These are phyloP conservation scores for Pleurotus eryngii DNA, from an alignment of 768 basidiomycete genomes.

Conservation along the genomic window DNA sequence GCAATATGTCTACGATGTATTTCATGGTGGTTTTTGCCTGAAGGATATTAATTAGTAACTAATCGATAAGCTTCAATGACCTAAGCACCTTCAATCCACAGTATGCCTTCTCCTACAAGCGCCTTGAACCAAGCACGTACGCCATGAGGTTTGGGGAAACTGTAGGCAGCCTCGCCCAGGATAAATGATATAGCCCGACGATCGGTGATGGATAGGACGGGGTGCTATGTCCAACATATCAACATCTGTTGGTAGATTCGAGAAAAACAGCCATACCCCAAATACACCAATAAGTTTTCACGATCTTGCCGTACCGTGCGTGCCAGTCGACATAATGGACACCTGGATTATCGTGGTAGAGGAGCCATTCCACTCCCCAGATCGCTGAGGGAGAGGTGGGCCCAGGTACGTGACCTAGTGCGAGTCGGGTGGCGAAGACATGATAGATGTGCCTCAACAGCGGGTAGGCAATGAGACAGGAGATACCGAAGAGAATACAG, in stretches of 20 bases:
- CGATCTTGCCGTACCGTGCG: slow-evolving; percentile 47
- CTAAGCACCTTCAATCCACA: slow-evolving; percentile 58
- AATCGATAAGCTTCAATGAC: neutral
- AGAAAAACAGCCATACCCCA: slow-evolving; percentile 36
- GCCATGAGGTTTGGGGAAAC: slow-evolving; percentile 60
- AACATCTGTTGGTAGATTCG: slow-evolving; percentile 4
- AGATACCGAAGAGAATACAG: slow-evolving; percentile 15
- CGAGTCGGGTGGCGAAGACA: slow-evolving; percentile 26
- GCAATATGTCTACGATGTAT: slow-evolving; percentile 49
- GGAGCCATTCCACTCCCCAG: slow-evolving; percentile 62
- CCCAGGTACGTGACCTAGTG: slow-evolving; percentile 48
- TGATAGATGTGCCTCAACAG: slow-evolving; percentile 31
- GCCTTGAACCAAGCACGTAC: slow-evolving; percentile 63
- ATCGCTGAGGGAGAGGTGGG: slow-evolving; percentile 45
- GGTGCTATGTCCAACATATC: slow-evolving; percentile 36
- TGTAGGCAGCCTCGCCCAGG: slow-evolving; percentile 50
- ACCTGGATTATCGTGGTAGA: slow-evolving; percentile 54
- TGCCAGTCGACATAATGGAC: slow-evolving; percentile 52
- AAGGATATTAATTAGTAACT: neutral
- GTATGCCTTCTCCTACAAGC: slow-evolving; percentile 59
- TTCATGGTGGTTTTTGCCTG: slow-evolving; percentile 57
- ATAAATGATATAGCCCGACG: slow-evolving; percentile 50
- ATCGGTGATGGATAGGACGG: slow-evolving; percentile 56
- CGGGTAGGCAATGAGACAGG: slow-evolving; percentile 26
- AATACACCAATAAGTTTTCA: slow-evolving; percentile 55